Evolutionary conservation across 371 early-diverging fungal species (phyloP), one percentile per base, ranked within the genome.

Genomic region (Lichtheimia ornata): DNA sequence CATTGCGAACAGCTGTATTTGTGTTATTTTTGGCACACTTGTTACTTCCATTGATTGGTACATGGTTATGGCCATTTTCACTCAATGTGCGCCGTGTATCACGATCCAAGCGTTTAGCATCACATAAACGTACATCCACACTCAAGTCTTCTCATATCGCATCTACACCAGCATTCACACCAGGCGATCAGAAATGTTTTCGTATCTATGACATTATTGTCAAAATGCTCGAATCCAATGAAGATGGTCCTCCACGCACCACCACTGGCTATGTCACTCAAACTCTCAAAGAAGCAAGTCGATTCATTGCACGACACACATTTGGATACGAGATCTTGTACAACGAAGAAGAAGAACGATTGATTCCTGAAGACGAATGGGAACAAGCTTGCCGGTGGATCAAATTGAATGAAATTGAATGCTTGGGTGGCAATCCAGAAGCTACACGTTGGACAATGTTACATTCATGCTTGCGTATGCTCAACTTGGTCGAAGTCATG

Each of bases 301-400:
- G 69, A 14, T 61, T 76, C 3, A 41, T 70, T 9, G 25, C 59
- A n/a, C 80, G 74, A 13, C 80, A 74, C 58, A 35, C 45, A 0
- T 58, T 76, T 18, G 77, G 75, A 17, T 73, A 74, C 17, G 77
- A 80, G 9, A 63, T 79, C 15, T 51, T 69, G 11, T 72, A 69
- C 25, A 47, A 47, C 12, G 63, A 56, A n/a, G 50, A 62, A 42
- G 64, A 69, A 12, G 40, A 53, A 14, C 62, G 20, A 56, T 51
- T 60, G 11, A 59, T 28, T n/a, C 58, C n/a, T 15, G 66, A 72
- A 53, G 66, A 74, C 30, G 73, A 74, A 57, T 74, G 69, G 74
- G 61, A 49, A n/a, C 70, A 62, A 27, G 74, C 66, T 1, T 72
- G 65, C 24, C 64, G 59, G 15, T 80, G 80, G 80, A 65, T 80